Conservation (phyloP, 192 early-diverging fungal genomes). For the Paraglomus occultum region DNA sequence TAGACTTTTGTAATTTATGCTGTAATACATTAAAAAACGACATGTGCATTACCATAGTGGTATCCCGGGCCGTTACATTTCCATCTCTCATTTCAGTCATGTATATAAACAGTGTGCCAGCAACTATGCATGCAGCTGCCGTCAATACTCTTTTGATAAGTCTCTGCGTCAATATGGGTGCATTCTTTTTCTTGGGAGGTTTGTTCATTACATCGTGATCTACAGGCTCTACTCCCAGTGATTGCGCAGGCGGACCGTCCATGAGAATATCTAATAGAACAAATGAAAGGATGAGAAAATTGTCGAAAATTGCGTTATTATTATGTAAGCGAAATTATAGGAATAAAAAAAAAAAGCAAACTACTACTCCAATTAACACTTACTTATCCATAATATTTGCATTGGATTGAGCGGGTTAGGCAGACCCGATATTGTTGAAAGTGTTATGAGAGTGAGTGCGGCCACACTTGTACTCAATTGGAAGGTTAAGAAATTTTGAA, state of each 20-base stretch:
- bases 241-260: conserved; percentile 98
- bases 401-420: conserved; percentile 94
- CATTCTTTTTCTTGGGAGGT: conserved; percentile 76
- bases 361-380: no score
- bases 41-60: conserved; percentile 78
- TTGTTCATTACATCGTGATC: conserved; percentile 88
- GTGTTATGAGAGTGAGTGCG: conserved; percentile 84
- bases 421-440: conserved; percentile 81
- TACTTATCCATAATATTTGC: conserved; percentile 99
- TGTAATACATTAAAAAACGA: not conserved
- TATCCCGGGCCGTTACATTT: conserved; percentile 65
- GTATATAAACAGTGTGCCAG: conserved; percentile 83
- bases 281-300: conserved; percentile 3
- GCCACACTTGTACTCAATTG: conserved; percentile 94
- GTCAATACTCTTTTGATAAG: conserved; percentile 76
- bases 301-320: not conserved
- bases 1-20: not conserved
- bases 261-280: conserved; percentile 82
- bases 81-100: conserved; percentile 76
- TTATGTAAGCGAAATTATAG: not conserved
- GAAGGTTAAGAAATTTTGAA: conserved; percentile 96
- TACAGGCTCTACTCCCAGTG: conserved; percentile 91
- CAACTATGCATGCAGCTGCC: conserved; percentile 77
- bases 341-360: not conserved
- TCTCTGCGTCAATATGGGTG: conserved; percentile 73